Percentiles rank a stretch among this genome's conserved stretches.
Evolutionary conservation across 2,329 filamentous ascomycete species (phyloP).

Genomic region (Ramularia endophylla): DNA sequence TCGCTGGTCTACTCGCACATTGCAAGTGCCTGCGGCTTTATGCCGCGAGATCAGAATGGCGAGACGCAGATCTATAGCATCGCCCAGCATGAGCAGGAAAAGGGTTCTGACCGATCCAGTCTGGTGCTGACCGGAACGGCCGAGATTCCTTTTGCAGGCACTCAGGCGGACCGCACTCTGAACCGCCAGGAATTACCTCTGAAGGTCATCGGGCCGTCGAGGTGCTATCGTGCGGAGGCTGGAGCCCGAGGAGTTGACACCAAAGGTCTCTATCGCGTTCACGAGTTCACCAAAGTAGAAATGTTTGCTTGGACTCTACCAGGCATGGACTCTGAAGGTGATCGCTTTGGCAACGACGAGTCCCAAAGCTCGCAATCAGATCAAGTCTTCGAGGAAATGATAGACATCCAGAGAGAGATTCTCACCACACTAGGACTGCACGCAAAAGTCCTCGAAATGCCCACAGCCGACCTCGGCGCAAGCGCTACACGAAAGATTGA

Average conservation of each 20-base stretch:
- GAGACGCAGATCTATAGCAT: constrained; percentile 90
- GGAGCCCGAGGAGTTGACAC: constrained; percentile 84
- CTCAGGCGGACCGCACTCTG: constrained; percentile 71
- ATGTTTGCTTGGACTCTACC: constrained; percentile 81
- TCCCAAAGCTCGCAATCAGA: constrained; percentile 37
- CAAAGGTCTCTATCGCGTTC: constrained; percentile 91
- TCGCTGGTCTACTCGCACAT: constrained; percentile 91
- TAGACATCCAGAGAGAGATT: constrained; percentile 81
- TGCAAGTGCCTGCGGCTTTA: constrained; percentile 85
- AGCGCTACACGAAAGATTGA: constrained; percentile 82
- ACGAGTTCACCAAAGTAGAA: constrained; percentile 98
- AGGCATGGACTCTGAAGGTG: constrained; percentile 15
- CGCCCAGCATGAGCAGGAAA: constrained; percentile 56
- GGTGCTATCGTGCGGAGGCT: constrained; percentile 95
- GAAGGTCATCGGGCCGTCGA: constrained; percentile 74
- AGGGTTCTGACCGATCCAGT: constrained; percentile 57
- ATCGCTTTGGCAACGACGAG: constrained; percentile 24
- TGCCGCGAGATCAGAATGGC: constrained; percentile 80
- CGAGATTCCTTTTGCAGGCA: constrained; percentile 88
- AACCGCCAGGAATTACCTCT: constrained; percentile 62
- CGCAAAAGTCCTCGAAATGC: constrained; percentile 91
- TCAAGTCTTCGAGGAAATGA: constrained; percentile 73
- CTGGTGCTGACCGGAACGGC: constrained; percentile 80
- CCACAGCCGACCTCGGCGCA: constrained; percentile 78
- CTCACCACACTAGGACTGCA: constrained; percentile 69